Conservation (phyloP, 2,329 filamentous ascomycete genomes). For the Penicillium palitans region DNA sequence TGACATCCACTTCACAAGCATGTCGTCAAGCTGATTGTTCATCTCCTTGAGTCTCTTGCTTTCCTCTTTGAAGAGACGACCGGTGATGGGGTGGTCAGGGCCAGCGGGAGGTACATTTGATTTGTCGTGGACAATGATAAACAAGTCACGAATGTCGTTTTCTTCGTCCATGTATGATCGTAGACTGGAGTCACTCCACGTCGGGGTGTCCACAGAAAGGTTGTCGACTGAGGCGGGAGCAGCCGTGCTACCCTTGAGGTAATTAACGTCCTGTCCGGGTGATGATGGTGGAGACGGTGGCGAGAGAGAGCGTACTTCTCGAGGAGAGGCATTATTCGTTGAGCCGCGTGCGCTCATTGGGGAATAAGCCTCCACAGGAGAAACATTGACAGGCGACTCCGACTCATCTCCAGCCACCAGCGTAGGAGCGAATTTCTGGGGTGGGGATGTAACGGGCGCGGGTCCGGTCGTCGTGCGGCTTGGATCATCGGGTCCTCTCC, state of each 20-base stretch:
- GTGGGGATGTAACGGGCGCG: constrained; percentile 31
- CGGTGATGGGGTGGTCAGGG: constrained; percentile 81
- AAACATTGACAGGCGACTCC: constrained; percentile 69
- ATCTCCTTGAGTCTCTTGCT: constrained; percentile 84
- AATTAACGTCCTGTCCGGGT: constrained; percentile 31
- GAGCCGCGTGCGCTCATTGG: constrained; percentile 61
- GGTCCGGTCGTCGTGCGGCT: constrained; percentile 28
- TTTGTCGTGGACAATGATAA: constrained; percentile 91
- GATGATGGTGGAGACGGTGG: constrained; percentile 63
- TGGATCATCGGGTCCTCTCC: constrained; percentile 16
- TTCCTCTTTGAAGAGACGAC: constrained; percentile 79
- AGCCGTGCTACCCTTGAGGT: constrained; percentile 37
- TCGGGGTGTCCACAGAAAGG: constrained; percentile 57
- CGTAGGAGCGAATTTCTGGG: constrained; percentile 31
- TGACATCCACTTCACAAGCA: constrained; percentile 77
- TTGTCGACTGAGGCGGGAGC: constrained; percentile 57
- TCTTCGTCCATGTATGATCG: constrained; percentile 89
- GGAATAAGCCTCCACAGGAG: constrained; percentile 51
- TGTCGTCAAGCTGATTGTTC: constrained; percentile 82
- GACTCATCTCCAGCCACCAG: constrained; percentile 45
- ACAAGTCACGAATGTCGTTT: constrained; percentile 82
- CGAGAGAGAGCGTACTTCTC: constrained; percentile 62
- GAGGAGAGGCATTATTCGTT: constrained; percentile 69
- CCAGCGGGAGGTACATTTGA: constrained; percentile 75
- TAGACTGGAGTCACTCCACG: constrained; percentile 85